Evolutionary conservation across 2,329 filamentous ascomycete genomes (phyloP).

Genomic region (Teratosphaeria epicoccoides): DNA sequence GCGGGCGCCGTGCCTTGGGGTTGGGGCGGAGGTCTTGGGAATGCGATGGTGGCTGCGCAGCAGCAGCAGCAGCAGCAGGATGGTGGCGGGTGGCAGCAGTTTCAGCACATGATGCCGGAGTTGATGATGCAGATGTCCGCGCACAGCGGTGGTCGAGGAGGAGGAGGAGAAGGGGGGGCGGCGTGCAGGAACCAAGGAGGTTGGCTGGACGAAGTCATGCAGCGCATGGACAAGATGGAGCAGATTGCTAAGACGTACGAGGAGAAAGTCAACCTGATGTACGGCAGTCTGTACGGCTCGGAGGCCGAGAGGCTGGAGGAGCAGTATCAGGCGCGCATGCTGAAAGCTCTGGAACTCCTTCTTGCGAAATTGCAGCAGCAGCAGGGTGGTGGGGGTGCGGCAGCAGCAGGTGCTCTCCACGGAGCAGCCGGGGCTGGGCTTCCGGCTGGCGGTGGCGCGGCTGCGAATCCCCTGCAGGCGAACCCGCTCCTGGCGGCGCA

Average conservation of each 20-base stretch:
- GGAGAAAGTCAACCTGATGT: neutral
- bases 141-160: neutral
- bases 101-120: neutral
- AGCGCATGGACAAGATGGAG: conserved; percentile 2
- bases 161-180: too few species aligned
- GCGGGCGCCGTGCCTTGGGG: neutral
- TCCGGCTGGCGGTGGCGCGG: too few species aligned
- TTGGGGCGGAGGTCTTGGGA: neutral
- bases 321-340: neutral
- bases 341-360: neutral
- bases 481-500: neutral
- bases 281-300: neutral
- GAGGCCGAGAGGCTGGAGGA: neutral
- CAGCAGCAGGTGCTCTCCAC: neutral
- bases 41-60: too few species aligned
- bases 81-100: neutral
- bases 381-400: neutral
- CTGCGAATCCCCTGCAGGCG: neutral
- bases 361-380: neutral
- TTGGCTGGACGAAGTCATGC: neutral
- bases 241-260: conserved; percentile 1
- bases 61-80: neutral
- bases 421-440: too few species aligned
- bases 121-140: conserved; percentile 1
- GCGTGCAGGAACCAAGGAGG: neutral